Conservation (phyloP, 129 eudicot genomes). For the Erigeron canadensis region DNA sequence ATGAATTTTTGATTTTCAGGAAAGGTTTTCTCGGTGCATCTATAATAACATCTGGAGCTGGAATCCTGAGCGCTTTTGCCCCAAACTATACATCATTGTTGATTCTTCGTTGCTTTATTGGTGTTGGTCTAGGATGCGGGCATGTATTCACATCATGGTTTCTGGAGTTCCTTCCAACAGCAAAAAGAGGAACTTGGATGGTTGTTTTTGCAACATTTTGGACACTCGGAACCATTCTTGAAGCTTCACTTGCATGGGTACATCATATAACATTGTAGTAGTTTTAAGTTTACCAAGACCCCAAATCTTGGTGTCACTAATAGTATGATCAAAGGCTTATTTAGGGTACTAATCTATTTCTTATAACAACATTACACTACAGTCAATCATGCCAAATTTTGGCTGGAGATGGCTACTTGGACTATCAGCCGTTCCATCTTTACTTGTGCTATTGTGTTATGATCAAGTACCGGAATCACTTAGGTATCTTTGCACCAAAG, state of each 20-base stretch:
- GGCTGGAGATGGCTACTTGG: conserved; percentile 74
- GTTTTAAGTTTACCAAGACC: no score
- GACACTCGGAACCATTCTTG: no score
- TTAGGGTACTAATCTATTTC: no score
- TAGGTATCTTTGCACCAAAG: conserved; percentile 50
- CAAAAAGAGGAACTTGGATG: conserved; percentile 77
- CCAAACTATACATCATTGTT: conserved; percentile 57
- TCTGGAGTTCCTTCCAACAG: conserved; percentile 75
- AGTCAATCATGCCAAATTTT: conserved; percentile 57
- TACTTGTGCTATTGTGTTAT: conserved; percentile 41
- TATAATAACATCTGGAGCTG: conserved; percentile 49
- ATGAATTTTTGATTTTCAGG: conserved; percentile 45
- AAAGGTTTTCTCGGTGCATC: conserved; percentile 69
- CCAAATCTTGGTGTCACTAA: no score
- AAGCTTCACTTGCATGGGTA: no score
- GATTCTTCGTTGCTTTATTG: conserved; percentile 58
- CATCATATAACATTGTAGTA: no score
- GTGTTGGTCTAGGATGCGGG: conserved; percentile 77
- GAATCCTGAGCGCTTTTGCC: conserved; percentile 59
- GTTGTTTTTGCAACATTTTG: conserved; percentile 68
- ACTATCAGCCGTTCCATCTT: conserved; percentile 53
- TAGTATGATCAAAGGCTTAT: no score
- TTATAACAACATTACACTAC: not conserved
- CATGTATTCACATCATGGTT: conserved; percentile 77
- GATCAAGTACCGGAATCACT: conserved; percentile 47